Conservation (phyloP, 345 rosid genomes). For the Brassica napus region DNA sequence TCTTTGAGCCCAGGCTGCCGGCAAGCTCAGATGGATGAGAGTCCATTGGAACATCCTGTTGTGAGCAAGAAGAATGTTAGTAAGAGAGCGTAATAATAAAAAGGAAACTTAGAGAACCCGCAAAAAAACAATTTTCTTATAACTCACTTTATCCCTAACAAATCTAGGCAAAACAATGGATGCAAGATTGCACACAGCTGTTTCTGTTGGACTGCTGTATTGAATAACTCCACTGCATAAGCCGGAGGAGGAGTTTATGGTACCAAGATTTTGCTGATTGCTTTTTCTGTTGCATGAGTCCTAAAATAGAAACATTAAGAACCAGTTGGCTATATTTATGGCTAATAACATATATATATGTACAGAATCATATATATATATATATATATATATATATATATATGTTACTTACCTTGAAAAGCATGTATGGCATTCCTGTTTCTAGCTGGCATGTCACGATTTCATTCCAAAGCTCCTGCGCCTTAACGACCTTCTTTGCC, state of each 20-base stretch:
- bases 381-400: too few relatives aligned
- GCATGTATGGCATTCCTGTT: conserved; percentile 98
- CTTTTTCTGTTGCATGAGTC: conserved; percentile 89
- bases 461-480: conserved; percentile 84
- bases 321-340: neutral
- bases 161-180: conserved; percentile 88
- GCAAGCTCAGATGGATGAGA: conserved; percentile 59
- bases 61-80: neutral
- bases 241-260: conserved; percentile 90
- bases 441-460: conserved; percentile 87
- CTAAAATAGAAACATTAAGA: conserved; percentile 40
- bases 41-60: conserved; percentile 45
- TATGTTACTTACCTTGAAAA: conserved; percentile 64
- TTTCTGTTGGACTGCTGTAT: conserved; percentile 88
- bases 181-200: conserved; percentile 95
- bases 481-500: conserved; percentile 85
- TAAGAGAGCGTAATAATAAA: too few relatives aligned
- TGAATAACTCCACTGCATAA: conserved; percentile 87
- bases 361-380: neutral
- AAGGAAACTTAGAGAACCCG: too few relatives aligned
- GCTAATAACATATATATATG: neutral
- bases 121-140: too few relatives aligned
- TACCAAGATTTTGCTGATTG: conserved; percentile 94
- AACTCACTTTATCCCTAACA: conserved; percentile 72
- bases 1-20: conserved; percentile 75